Evolutionary conservation across 2,329 filamentous ascomycete species (phyloP).

Genomic region (Diaporthe velutina): DNA sequence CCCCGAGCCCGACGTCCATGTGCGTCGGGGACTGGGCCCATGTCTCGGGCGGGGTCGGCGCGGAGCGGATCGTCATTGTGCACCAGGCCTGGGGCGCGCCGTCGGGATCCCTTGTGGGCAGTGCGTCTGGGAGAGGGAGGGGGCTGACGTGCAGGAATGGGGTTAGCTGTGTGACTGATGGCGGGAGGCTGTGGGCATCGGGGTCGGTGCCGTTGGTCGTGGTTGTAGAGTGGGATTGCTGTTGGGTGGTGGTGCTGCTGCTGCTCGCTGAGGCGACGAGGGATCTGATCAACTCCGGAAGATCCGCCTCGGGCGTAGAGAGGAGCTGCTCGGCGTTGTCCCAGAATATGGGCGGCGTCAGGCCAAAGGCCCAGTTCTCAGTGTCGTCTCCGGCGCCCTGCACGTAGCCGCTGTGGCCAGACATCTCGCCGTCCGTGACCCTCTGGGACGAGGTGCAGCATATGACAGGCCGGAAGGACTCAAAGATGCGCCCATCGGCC

Average conservation of each 20-base stretch:
- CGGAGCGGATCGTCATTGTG: slow-evolving; percentile 58
- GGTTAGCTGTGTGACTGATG: slow-evolving; percentile 35
- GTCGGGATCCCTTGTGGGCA: not conserved
- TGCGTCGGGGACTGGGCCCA: slow-evolving; percentile 53
- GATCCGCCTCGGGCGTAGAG: slow-evolving; percentile 73
- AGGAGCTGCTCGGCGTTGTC: slow-evolving; percentile 72
- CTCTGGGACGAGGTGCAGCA: slow-evolving; percentile 88
- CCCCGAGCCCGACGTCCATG: slow-evolving; percentile 73
- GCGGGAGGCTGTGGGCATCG: slow-evolving; percentile 10
- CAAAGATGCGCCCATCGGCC: slow-evolving; percentile 54
- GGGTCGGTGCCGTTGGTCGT: not conserved
- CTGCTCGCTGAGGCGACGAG: slow-evolving; percentile 54
- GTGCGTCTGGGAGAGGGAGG: slow-evolving; percentile 25
- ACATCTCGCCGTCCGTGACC: slow-evolving; percentile 76
- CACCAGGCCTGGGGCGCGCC: slow-evolving; percentile 47
- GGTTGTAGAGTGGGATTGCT: not conserved
- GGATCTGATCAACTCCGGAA: slow-evolving; percentile 61
- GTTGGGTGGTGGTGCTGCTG: not conserved
- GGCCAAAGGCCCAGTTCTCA: slow-evolving; percentile 89
- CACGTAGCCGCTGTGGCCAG: slow-evolving; percentile 78
- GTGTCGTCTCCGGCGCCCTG: slow-evolving; percentile 96
- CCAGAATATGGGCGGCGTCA: slow-evolving; percentile 89
- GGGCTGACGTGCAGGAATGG: slow-evolving; percentile 45
- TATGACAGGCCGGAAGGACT: slow-evolving; percentile 78
- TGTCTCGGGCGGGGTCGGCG: slow-evolving; percentile 58